These are phyloP conservation scores for Atkinsonella texensis DNA, from an alignment of 2,329 filamentous ascomycete genomes.

Conservation along the genomic window DNA sequence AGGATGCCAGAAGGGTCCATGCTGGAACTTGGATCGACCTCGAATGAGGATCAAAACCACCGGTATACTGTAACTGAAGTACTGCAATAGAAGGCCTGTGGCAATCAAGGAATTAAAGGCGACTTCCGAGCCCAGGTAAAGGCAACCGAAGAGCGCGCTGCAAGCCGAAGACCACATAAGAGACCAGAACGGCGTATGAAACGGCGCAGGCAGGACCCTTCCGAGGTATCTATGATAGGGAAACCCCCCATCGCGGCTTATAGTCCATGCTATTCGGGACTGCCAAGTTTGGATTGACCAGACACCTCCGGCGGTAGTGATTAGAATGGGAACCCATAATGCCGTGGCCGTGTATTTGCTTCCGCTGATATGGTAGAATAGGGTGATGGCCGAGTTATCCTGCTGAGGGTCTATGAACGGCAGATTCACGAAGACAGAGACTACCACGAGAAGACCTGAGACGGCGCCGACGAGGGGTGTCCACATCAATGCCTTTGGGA, in stretches of 20 bases:
- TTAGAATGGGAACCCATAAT: slow-evolving; percentile 12
- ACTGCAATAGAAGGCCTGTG: slow-evolving; percentile 14
- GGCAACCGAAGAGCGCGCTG: slow-evolving; percentile 15
- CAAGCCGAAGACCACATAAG: slow-evolving; percentile 12
- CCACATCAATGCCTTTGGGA: slow-evolving; percentile 9
- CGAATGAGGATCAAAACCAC: slow-evolving; percentile 12
- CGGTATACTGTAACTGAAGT: slow-evolving; percentile 17
- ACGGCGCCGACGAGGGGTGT: slow-evolving; percentile 13
- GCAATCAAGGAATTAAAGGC: slow-evolving; percentile 17
- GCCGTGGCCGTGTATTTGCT: slow-evolving; percentile 14
- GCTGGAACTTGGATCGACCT: slow-evolving; percentile 14
- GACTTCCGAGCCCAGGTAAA: slow-evolving; percentile 16
- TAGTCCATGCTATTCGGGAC: slow-evolving; percentile 17
- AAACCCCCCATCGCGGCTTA: slow-evolving; percentile 15
- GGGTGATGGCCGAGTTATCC: slow-evolving; percentile 12
- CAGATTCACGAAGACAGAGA: slow-evolving; percentile 12
- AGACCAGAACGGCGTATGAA: slow-evolving; percentile 16
- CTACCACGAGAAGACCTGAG: slow-evolving; percentile 12
- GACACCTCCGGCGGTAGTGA: slow-evolving; percentile 13
- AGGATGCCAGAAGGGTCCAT: slow-evolving; percentile 17
- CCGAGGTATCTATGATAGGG: slow-evolving; percentile 13
- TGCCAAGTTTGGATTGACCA: slow-evolving; percentile 19
- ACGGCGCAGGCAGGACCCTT: slow-evolving; percentile 12
- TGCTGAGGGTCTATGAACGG: slow-evolving; percentile 8
- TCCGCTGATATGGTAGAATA: slow-evolving; percentile 13